A percentile compares a stretch with the other conserved stretches of the same genome.
phyloP scores from a whole-genome alignment of 2,329 filamentous ascomycete genomes.

The Aspergillus pseudonomiae region DNA sequence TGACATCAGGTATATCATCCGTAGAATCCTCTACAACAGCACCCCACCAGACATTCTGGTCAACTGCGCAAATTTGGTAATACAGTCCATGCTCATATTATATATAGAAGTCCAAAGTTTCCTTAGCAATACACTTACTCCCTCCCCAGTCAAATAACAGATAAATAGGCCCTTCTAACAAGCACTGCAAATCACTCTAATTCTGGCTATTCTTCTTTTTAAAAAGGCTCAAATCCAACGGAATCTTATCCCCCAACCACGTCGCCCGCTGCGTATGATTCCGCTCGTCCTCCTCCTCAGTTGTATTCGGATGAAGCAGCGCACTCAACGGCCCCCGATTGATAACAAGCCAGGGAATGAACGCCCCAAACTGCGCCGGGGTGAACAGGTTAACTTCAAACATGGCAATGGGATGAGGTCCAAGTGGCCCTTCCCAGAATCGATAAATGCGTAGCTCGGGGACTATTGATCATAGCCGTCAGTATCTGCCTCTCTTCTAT shows the following conservation, averaged over 20 bases:
- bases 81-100: background rate
- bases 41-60: background rate
- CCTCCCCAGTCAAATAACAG: no score
- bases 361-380: slow-evolving; percentile 85
- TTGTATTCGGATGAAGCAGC: slow-evolving; percentile 80
- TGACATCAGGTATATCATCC: background rate
- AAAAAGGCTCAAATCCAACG: slow-evolving; percentile 46
- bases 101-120: background rate
- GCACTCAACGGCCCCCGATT: slow-evolving; percentile 78
- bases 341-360: slow-evolving; percentile 81
- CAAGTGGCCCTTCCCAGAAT: slow-evolving; percentile 76
- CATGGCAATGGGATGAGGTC: slow-evolving; percentile 83
- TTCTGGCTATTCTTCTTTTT: slow-evolving; percentile 26
- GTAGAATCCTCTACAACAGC: background rate
- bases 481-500: background rate
- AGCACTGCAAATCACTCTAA: background rate
- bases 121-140: background rate
- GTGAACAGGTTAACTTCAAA: slow-evolving; percentile 91
- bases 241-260: slow-evolving; percentile 51
- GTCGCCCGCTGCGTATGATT: slow-evolving; percentile 50
- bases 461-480: slow-evolving; percentile 52
- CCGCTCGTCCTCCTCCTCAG: slow-evolving; percentile 53
- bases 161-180: background rate
- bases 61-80: background rate
- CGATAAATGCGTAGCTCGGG: slow-evolving; percentile 82